Conservation (phyloP, 2,329 filamentous ascomycete species). For the Talaromyces sp. region DNA sequence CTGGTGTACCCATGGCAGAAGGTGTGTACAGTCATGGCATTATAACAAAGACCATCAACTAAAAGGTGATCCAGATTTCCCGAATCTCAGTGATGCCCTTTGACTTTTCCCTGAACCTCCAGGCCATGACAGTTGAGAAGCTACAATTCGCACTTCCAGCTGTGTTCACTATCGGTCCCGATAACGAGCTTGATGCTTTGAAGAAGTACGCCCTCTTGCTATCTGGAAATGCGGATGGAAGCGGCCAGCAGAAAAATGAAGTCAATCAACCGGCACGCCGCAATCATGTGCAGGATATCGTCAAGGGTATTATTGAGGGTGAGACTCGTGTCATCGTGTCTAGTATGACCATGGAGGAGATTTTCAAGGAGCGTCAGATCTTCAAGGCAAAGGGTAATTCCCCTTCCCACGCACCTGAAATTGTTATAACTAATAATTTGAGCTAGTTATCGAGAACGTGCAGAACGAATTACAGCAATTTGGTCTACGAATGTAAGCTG, state of each 20-base stretch:
- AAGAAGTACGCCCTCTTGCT: slow-evolving; percentile 80
- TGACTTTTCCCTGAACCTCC: slow-evolving; percentile 76
- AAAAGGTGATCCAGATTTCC: slow-evolving; percentile 25
- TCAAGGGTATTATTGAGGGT: slow-evolving; percentile 86
- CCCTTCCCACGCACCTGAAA: background rate
- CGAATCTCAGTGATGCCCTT: slow-evolving; percentile 49
- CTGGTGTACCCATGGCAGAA: slow-evolving; percentile 70
- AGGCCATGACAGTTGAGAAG: slow-evolving; percentile 88
- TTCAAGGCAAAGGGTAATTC: slow-evolving; percentile 64
- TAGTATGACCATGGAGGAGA: slow-evolving; percentile 90
- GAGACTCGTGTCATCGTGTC: slow-evolving; percentile 80
- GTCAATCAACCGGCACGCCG: slow-evolving; percentile 43
- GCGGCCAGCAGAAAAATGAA: slow-evolving; percentile 33
- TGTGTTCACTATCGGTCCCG: slow-evolving; percentile 80
- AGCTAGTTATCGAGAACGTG: slow-evolving; percentile 64
- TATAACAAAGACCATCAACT: background rate
- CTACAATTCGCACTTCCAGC: slow-evolving; percentile 77
- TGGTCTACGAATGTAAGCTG: slow-evolving; percentile 63
- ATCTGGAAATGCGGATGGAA: slow-evolving; percentile 56
- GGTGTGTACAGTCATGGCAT: slow-evolving; percentile 24
- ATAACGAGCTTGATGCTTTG: slow-evolving; percentile 65
- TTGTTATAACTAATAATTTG: slow-evolving; percentile 21
- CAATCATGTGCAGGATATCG: slow-evolving; percentile 76
- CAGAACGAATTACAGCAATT: slow-evolving; percentile 77
- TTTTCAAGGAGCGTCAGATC: slow-evolving; percentile 71